phyloP scores from a whole-genome alignment of 306 rosid species.

The Pterocarpus santalinus region DNA sequence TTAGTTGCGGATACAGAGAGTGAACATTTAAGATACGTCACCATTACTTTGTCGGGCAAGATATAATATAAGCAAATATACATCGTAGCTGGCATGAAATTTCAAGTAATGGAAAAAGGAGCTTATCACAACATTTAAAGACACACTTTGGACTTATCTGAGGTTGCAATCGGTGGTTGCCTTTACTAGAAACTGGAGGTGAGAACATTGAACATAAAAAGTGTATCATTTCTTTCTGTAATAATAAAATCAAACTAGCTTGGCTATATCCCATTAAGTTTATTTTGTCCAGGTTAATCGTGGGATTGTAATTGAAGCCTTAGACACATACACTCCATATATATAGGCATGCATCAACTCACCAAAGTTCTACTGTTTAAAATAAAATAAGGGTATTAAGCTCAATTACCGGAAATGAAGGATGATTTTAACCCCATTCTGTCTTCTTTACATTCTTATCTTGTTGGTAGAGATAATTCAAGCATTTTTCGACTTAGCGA shows the following conservation, averaged over 20 bases:
- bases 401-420: background rate
- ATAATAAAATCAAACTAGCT: background rate
- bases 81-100: background rate
- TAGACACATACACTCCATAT: background rate
- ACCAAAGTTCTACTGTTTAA: background rate
- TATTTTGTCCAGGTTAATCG: background rate
- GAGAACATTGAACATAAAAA: background rate
- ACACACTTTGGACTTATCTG: background rate
- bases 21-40: background rate
- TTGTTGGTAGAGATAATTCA: constrained; percentile 12
- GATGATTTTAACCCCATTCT: background rate
- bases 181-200: background rate
- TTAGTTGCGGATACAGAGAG: background rate
- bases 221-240: background rate
- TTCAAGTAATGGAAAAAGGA: background rate
- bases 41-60: background rate
- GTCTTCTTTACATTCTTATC: background rate
- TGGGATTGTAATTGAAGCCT: background rate
- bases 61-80: background rate
- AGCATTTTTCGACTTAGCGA: background rate
- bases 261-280: constrained; percentile 1
- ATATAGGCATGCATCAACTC: background rate
- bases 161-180: constrained; percentile 22
- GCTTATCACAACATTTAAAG: background rate
- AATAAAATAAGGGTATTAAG: background rate